A percentile compares a stretch with the other conserved stretches of the same genome.
Evolutionary conservation across 371 early-diverging fungal genomes (phyloP).

Genomic region (Mucor velutinosus): DNA sequence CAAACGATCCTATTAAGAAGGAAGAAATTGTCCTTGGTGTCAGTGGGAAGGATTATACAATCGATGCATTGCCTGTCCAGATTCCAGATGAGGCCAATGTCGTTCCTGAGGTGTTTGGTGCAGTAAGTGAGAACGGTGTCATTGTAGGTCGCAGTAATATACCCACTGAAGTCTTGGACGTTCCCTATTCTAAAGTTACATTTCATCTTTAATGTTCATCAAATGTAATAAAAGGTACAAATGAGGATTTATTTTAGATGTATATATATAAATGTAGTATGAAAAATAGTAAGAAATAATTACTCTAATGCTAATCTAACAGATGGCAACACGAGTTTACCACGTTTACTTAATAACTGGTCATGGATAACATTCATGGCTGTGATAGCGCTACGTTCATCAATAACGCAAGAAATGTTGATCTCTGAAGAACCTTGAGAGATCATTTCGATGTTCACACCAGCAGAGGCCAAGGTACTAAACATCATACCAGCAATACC

Average conservation of each 20-base stretch:
- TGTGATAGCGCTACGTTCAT: conserved; percentile 62
- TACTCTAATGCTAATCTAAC: conserved; percentile 25
- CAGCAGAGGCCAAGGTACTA: conserved; percentile 81
- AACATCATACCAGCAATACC: conserved; percentile 96
- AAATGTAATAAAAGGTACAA: not conserved
- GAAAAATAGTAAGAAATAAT: not conserved
- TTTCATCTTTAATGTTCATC: conserved; percentile 8
- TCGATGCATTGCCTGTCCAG: conserved; percentile 33
- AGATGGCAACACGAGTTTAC: conserved; percentile 29
- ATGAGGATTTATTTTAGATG: not conserved
- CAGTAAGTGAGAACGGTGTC: conserved; percentile 59
- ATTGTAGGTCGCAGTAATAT: conserved; percentile 45
- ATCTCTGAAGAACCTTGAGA: conserved; percentile 97
- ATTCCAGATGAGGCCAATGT: conserved; percentile 12
- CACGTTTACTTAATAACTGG: conserved; percentile 45
- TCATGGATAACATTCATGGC: conserved; percentile 93
- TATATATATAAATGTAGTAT: not conserved
- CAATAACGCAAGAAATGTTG: conserved; percentile 96
- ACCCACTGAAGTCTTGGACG: conserved; percentile 42
- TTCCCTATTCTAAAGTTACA: conserved; percentile 39
- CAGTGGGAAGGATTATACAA: conserved; percentile 36
- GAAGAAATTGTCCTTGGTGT: conserved; percentile 30
- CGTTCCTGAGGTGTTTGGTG: conserved; percentile 47
- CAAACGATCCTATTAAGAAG: conserved; percentile 25
- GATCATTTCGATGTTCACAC: conserved; percentile 98